Evolutionary conservation across 371 early-diverging fungal genomes (phyloP), one percentile per base, ranked within the genome.

Genomic region (Zychaea mexicana): DNA sequence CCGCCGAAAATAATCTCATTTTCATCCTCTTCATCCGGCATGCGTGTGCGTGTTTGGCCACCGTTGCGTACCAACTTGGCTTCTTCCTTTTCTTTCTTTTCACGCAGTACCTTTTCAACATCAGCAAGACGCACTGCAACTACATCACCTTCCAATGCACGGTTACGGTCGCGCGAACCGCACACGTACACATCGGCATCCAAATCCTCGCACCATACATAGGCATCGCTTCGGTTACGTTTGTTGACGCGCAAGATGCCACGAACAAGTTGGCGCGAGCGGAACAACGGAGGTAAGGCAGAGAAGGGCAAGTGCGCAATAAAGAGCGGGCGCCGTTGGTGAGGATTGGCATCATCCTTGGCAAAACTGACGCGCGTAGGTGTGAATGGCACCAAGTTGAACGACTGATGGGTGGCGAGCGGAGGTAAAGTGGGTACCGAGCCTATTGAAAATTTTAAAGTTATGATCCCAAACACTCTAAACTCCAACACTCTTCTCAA

Each of bases 241-340:
- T 90, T 91, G 81, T 92, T 96, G 69, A 94, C 87, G 49, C 96
- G 88, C 39, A 96, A 64, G 4, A 80, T 76, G 32, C 94, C 96
- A 47, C 85, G 81, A 9, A 84, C 78, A 26, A 71, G 64, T 68
- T 72, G 82, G 12, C 79, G 75, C 9, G 71, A 71, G 13, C 75
- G 81, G 54, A 79, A 73, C 31, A 85, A 68, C 3, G 83, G 72
- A 15, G 81, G 76, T 21, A 85, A 65, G 19, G 82, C 81, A 24
- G 83, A 81, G 59, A 81, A 85, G 9, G 85, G 81, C 63, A 85
- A 62, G 55, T 85, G 85, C 8, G 85, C 82, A 56, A 72, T 76
- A 64, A 85, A 85, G 28, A 85, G 57, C 12, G 81, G 81, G 0
- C 85, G 78, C 6, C 85, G 79, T 39, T 81, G 79, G 27, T 76